Evolutionary conservation across 2,329 filamentous ascomycete species (phyloP).

Genomic region (Colletotrichum theobromicola): DNA sequence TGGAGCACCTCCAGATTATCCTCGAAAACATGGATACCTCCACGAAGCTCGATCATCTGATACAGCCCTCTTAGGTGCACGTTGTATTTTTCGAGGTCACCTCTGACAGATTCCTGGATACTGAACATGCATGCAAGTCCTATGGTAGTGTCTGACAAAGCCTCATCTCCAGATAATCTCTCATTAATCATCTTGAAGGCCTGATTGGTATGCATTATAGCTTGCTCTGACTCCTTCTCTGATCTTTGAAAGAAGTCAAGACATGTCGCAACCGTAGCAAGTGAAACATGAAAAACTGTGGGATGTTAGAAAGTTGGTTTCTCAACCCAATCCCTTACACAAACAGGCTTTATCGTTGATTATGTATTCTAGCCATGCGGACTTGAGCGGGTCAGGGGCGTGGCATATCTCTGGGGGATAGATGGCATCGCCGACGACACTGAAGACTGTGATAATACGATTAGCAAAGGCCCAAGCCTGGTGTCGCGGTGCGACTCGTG

Average conservation of each 20-base stretch:
- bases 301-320: accelerated
- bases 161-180: neutral
- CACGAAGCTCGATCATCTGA: neutral
- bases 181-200: neutral
- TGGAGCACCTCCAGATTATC: neutral
- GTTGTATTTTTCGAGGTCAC: neutral
- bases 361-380: neutral
- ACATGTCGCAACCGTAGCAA: neutral
- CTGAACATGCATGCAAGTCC: neutral
- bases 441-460: neutral
- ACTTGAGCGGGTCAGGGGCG: neutral
- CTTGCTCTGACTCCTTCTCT: neutral
- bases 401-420: neutral
- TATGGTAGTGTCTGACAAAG: neutral
- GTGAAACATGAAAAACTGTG: neutral
- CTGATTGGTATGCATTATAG: neutral
- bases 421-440: neutral
- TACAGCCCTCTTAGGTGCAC: neutral
- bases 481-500: accelerated
- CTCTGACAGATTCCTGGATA: neutral
- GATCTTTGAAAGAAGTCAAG: neutral
- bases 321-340: accelerated
- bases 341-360: neutral
- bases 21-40: neutral
- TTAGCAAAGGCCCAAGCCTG: neutral